Evolutionary conservation across 2,329 filamentous ascomycete genomes (phyloP).

Genomic region (Alternaria sp.): DNA sequence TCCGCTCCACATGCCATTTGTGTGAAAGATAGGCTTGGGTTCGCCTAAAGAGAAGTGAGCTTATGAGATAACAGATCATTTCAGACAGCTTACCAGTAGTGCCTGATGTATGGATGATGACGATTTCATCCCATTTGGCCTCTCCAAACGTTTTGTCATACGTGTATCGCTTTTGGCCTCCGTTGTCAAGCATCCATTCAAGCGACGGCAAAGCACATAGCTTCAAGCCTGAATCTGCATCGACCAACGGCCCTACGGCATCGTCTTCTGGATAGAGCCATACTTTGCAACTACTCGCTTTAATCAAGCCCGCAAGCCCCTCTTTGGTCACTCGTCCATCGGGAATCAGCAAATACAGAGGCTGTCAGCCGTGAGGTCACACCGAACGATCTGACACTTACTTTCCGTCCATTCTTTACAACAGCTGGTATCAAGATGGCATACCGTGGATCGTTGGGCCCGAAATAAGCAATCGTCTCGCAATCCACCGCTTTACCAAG

Average conservation of each 20-base stretch:
- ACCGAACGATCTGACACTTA: not conserved
- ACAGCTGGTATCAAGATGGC: slow-evolving; percentile 2
- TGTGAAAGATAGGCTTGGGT: not conserved
- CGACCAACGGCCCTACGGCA: not conserved
- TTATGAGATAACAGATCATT: not conserved
- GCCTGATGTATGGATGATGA: slow-evolving; percentile 28
- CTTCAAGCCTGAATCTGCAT: not conserved
- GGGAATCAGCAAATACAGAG: not conserved
- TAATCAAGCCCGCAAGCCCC: not conserved
- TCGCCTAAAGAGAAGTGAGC: not conserved
- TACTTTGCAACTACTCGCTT: not conserved
- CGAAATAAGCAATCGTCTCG: slow-evolving; percentile 22
- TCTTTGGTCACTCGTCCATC: not conserved
- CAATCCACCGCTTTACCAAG: slow-evolving; percentile 10
- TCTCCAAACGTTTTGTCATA: slow-evolving; percentile 25
- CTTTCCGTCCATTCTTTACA: not conserved
- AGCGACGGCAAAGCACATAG: not conserved
- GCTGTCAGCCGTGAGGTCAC: not conserved
- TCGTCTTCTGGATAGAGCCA: not conserved
- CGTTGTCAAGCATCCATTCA: not conserved
- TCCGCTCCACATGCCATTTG: not conserved
- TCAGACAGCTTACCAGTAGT: slow-evolving; percentile 18
- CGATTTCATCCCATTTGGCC: slow-evolving; percentile 15
- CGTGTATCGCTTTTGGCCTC: not conserved
- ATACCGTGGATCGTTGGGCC: slow-evolving; percentile 13